Conservation (phyloP, 768 basidiomycete species). For the Tylopilus vinaceipallidus region DNA sequence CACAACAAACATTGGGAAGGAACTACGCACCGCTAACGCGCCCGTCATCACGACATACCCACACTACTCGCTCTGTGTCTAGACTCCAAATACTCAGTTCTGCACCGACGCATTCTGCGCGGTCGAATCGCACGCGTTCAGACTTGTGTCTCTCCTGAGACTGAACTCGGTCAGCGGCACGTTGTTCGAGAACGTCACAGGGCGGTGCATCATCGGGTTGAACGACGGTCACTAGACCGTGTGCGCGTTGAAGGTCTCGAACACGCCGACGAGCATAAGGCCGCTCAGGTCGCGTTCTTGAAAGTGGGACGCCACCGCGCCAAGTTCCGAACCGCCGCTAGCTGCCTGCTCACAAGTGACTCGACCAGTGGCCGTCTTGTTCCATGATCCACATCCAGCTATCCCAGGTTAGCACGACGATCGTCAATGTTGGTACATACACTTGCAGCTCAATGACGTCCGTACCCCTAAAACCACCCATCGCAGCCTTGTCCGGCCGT, state of each 20-base stretch:
- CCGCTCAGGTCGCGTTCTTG: slow-evolving; percentile 79
- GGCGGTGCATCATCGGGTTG: slow-evolving; percentile 93
- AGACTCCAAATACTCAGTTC: slow-evolving; percentile 97
- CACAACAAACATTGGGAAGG: not conserved
- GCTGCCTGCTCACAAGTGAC: no score
- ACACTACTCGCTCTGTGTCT: slow-evolving; percentile 96
- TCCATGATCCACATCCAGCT: no score
- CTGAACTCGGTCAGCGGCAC: slow-evolving; percentile 97
- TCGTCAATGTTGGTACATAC: no score
- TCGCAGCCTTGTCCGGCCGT: no score
- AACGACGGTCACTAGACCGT: slow-evolving; percentile 85
- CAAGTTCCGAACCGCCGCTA: no score
- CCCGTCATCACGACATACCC: slow-evolving; percentile 96
- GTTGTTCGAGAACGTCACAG: slow-evolving; percentile 97
- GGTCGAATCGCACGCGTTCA: slow-evolving; percentile 98
- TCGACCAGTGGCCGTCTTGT: no score
- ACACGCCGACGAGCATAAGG: slow-evolving; percentile 90
- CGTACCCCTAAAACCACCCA: no score
- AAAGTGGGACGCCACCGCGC: slow-evolving; percentile 86
- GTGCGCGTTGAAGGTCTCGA: slow-evolving; percentile 87
- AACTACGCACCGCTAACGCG: slow-evolving; percentile 81
- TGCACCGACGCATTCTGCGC: slow-evolving; percentile 96
- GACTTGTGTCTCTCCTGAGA: slow-evolving; percentile 90
- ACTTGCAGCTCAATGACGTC: no score
- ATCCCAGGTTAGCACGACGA: no score